phyloP scores from a whole-genome alignment of 345 rosid genomes.

The Populus alba region DNA sequence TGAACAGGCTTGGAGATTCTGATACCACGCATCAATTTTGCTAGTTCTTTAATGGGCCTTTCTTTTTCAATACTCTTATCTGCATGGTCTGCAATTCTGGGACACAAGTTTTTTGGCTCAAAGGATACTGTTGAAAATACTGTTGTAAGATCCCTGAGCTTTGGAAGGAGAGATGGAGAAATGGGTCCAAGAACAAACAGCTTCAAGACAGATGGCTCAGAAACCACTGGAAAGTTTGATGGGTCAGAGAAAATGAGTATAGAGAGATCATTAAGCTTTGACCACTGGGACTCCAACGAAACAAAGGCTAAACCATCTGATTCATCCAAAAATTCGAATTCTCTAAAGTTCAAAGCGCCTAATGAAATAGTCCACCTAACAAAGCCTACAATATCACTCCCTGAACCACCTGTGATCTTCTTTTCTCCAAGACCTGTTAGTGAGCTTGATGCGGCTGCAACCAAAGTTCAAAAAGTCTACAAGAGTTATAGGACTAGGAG shows the following conservation, averaged over 20 bases:
- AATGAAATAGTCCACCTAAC: conserved; percentile 29
- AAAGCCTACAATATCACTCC: conserved; percentile 45
- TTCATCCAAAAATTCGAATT: conserved; percentile 4
- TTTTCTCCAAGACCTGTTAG: conserved; percentile 54
- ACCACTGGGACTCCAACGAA: conserved; percentile 32
- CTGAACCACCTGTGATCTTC: conserved; percentile 35
- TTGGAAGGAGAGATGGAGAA: conserved; percentile 24
- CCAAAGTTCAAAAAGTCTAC: conserved; percentile 45
- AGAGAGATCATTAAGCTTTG: conserved; percentile 42
- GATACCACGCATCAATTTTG: conserved; percentile 14
- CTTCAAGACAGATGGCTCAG: conserved; percentile 31
- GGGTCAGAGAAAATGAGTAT: conserved; percentile 5
- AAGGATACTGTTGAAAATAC: conserved; percentile 31
- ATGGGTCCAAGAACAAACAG: conserved; percentile 32
- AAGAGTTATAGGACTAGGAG: conserved; percentile 50
- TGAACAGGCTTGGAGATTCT: conserved; percentile 6
- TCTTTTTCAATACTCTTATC: conserved; percentile 45
- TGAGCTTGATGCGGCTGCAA: conserved; percentile 70
- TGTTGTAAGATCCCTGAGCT: conserved; percentile 28
- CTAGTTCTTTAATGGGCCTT: conserved; percentile 40
- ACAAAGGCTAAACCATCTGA: conserved; percentile 9
- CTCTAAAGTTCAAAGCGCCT: conserved; percentile 12
- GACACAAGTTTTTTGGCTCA: conserved; percentile 27
- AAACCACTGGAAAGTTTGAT: conserved; percentile 15
- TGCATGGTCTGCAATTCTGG: conserved; percentile 40